A percentile compares a stretch with the other conserved stretches of the same genome.
phyloP scores from a whole-genome alignment of 1,284 basidiomycete genomes.

The Porodaedalea pini region DNA sequence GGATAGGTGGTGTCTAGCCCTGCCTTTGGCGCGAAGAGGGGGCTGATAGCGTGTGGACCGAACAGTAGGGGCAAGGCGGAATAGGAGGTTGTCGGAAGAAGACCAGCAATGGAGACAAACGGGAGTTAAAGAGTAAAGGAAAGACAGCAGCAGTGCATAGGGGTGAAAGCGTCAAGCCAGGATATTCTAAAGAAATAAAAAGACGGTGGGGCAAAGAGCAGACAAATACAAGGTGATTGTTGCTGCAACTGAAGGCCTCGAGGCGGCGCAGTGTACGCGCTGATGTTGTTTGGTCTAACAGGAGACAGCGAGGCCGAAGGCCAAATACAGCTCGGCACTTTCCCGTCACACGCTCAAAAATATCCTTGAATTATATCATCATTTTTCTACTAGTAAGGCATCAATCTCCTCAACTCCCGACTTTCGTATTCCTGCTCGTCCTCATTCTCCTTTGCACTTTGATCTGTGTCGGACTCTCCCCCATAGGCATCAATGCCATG shows the following conservation, averaged over 20 bases:
- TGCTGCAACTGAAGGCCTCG: background rate
- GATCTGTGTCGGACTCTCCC: constrained; percentile 30
- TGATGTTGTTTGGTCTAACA: background rate
- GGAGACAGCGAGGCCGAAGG: background rate
- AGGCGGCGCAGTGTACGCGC: constrained; percentile 8
- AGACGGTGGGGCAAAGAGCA: background rate
- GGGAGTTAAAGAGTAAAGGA: constrained; percentile 1
- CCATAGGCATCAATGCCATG: constrained; percentile 36
- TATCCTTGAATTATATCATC: background rate
- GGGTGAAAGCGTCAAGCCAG: background rate
- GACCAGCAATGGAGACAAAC: constrained; percentile 4
- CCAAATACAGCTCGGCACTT: background rate
- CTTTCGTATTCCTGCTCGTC: constrained; percentile 63
- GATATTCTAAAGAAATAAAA: background rate
- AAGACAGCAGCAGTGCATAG: constrained; percentile 1
- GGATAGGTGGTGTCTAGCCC: constrained; percentile 13
- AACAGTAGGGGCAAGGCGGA: background rate
- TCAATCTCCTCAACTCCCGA: constrained; percentile 54
- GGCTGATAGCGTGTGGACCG: background rate
- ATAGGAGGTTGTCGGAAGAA: constrained; percentile 9
- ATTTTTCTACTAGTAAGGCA: constrained; percentile 47
- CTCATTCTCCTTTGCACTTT: constrained; percentile 33
- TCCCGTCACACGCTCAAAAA: background rate
- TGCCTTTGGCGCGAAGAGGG: constrained; percentile 6
- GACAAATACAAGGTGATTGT: background rate